These are phyloP conservation scores for Scytalidium sp. DNA, from an alignment of 2,329 filamentous ascomycete genomes.

Conservation along the genomic window DNA sequence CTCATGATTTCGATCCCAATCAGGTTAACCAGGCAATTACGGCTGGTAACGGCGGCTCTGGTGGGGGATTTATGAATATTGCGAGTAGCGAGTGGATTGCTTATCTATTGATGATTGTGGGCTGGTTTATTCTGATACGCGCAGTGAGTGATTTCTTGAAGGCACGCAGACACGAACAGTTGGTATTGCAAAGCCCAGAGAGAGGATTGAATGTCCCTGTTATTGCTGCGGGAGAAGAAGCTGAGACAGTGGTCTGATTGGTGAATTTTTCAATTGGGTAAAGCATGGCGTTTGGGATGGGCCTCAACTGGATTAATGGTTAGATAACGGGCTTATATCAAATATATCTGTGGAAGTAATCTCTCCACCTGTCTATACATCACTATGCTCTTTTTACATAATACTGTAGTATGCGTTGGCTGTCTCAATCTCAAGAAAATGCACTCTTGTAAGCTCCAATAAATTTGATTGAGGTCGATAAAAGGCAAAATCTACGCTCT, in stretches of 20 bases:
- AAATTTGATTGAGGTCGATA: not conserved
- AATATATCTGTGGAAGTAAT: not conserved
- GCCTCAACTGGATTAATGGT: not conserved
- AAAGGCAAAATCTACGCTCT: not conserved
- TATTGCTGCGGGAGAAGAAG: conserved; percentile 79
- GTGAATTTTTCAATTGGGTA: not conserved
- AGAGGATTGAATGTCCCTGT: conserved; percentile 80
- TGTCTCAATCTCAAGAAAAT: no score
- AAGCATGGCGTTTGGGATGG: not conserved
- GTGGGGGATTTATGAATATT: conserved; percentile 53
- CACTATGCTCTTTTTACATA: not conserved
- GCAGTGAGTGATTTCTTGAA: conserved; percentile 88
- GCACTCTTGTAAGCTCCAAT: no score
- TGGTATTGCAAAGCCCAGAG: conserved; percentile 90
- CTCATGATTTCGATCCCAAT: conserved; percentile 80
- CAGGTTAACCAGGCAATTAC: conserved; percentile 50
- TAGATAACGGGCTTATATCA: not conserved
- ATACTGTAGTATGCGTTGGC: not conserved
- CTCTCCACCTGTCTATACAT: not conserved
- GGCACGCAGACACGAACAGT: conserved; percentile 84
- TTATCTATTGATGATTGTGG: conserved; percentile 92
- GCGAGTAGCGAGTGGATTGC: conserved; percentile 82
- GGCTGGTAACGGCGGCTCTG: conserved; percentile 31
- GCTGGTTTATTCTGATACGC: conserved; percentile 96
- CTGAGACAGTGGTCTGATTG: conserved; percentile 69